These are phyloP conservation scores for Cyamopsis tetragonoloba DNA, from an alignment of 306 rosid genomes.

Conservation along the genomic window DNA sequence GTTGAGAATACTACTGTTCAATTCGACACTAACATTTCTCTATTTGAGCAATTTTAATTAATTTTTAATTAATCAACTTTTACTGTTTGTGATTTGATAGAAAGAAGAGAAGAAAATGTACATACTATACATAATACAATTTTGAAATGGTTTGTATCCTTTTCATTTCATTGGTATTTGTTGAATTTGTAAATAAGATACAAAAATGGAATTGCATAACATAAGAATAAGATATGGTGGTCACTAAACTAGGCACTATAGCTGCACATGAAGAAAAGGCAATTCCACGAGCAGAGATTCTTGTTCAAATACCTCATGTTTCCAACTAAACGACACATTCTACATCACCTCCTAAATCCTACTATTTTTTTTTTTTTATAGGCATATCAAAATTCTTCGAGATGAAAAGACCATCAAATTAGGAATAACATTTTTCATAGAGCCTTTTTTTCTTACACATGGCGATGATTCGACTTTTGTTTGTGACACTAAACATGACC, in stretches of 20 bases:
- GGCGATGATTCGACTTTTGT: too few relatives aligned
- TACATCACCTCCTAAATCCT: background rate
- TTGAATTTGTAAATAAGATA: too few relatives aligned
- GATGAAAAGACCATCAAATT: too few relatives aligned
- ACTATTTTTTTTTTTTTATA: too few relatives aligned
- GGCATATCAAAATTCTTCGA: too few relatives aligned
- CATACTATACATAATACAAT: background rate
- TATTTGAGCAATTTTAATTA: background rate
- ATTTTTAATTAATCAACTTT: background rate
- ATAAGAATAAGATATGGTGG: slow-evolving; percentile 23
- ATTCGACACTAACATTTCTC: background rate
- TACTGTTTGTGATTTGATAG: slow-evolving; percentile 32
- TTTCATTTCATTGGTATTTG: background rate
- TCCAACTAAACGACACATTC: slow-evolving; percentile 29
- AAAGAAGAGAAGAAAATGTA: slow-evolving; percentile 2
- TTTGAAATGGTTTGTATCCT: background rate
- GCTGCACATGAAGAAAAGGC: slow-evolving; percentile 45
- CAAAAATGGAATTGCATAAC: slow-evolving; percentile 11
- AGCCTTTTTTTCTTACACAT: too few relatives aligned
- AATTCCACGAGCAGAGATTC: slow-evolving; percentile 40
- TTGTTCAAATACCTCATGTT: slow-evolving; percentile 28
- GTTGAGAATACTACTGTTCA: slow-evolving; percentile 27
- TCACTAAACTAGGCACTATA: slow-evolving; percentile 32
- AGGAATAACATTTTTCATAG: too few relatives aligned
- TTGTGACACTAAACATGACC: too few relatives aligned